Base-by-base conservation (phyloP, 2,329 filamentous ascomycete genomes). In the Xylaria sp. region DNA sequence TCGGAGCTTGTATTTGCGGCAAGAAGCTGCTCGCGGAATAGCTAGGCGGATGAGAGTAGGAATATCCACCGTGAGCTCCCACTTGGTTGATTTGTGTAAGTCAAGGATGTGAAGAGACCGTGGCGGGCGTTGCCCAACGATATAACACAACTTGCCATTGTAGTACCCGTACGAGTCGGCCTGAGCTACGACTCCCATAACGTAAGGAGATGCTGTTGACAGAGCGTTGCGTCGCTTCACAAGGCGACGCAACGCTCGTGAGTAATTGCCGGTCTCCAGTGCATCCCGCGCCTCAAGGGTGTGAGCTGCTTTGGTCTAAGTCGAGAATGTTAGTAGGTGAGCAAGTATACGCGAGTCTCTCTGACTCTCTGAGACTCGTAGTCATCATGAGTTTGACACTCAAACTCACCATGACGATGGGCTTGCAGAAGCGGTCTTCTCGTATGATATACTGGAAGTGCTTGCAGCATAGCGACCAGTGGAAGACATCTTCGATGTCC, bases 141-240 rank as follows among this genome's bases (percentile, higher is more conserved):
- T 79, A 68, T 91, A 88, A 66, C 87, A 90, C 13, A 92, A 74
- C 9, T 83, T 77, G 4, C 88, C 87, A 59, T 84, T 79, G 16
- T 77, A 76, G 69, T 88, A 91, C 1, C 85, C 71, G 71, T 87
- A 90, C 2, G 78, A 76, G 23, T 84, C 80, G 2, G 81, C 86
- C 55, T 83, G 76, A 2, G 81, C 87, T 37, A 91, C 69, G 0
- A 86, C 75, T 2, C 80, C 80, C 13, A 82, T 80, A 0, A 83
- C 79, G 68, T 84, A 91, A 0, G 89, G 89, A 37, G 78, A 73
- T 4, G 85, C 86, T 19, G 77, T 79, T 2, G 84, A 78, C 52
- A 89, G 76, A 19, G 88, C 85, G 55, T 81, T 73, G 55, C 81
- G 79, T 53, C 85, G 78, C 68, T 88, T 86, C 61, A 83, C 81